Evolutionary conservation across 2,329 filamentous ascomycete genomes (phyloP), one percentile per base, ranked within the genome.

Genomic region (Fusarium mangiferae): DNA sequence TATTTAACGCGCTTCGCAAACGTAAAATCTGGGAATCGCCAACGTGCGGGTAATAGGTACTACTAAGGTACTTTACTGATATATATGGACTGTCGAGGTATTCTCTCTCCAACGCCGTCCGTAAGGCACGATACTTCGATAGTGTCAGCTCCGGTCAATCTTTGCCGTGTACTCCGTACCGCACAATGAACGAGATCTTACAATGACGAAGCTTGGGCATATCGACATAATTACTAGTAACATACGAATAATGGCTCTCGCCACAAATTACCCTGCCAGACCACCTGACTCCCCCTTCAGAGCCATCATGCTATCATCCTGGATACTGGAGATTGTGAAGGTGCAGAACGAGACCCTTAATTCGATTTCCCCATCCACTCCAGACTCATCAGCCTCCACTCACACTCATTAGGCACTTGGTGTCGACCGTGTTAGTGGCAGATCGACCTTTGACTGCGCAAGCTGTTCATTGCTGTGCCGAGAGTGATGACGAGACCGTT

Each of bases 271-370:
- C 52, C 35, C n/a, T 30, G 26, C 30, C 48, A 39, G 42, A 28
- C 61, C 14, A 39, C 39, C 61, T 46, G 54, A 35, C 30, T 36
- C 33, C 51, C 36, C 44, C 56, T 36, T 36, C 46, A 48, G 41
- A 26, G 20, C 30, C 54, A 35, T 55, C 41, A 66, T 42, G 48
- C 46, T 66, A 56, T 46, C 66, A 74, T 68, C 70, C 71, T 74
- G 59, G 71, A 55, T 72, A 58, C 46, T 67, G 48, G 67, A 74
- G 65, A 74, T 74, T 74, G 68, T 72, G 71, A 74, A 63, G 63
- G 51, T 67, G 57, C 72, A 74, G 59, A 65, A 56, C 41, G 45
- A 72, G 72, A 74, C 71, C 71, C 72, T 74, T 74, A 74, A 74
- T 74, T 59, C 67, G 51, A 68, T 58, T 62, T 61, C 68, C 67